Conservation (phyloP, 768 basidiomycete species). For the Rossbeevera mucosa region DNA sequence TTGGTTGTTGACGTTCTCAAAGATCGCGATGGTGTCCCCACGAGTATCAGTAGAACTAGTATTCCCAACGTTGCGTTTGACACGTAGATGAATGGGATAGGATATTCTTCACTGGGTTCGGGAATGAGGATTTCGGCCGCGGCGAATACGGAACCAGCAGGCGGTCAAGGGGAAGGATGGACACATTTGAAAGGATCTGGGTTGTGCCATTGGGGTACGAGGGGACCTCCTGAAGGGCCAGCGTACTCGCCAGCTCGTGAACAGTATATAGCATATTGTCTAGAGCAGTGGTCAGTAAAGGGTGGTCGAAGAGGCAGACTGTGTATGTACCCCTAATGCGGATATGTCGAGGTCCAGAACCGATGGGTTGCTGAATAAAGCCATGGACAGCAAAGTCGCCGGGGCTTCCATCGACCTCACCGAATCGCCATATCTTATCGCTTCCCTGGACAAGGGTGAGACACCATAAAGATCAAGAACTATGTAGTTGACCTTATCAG, state of each 20-base stretch:
- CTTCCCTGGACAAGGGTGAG: conserved; percentile 41
- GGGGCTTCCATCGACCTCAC: conserved; percentile 34
- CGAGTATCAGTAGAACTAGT: conserved; percentile 37
- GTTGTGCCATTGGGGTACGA: conserved; percentile 45
- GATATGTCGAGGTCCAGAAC: conserved; percentile 62
- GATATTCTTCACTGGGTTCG: conserved; percentile 41
- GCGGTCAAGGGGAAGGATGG: conserved; percentile 43
- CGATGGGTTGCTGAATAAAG: conserved; percentile 47
- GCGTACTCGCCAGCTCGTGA: conserved; percentile 53
- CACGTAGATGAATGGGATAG: conserved; percentile 53
- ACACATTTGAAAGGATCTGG: conserved; percentile 46
- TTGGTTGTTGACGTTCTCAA: conserved; percentile 38
- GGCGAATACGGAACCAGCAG: conserved; percentile 38
- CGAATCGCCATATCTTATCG: conserved; percentile 57
- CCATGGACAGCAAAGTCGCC: conserved; percentile 55
- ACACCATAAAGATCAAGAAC: too few species aligned
- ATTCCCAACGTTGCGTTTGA: conserved; percentile 64
- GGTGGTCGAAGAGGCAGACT: background rate
- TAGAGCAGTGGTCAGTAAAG: conserved; percentile 19
- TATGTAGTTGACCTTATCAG: conserved; percentile 64
- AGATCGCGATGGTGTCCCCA: conserved; percentile 64
- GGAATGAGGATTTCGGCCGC: conserved; percentile 66
- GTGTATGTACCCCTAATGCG: conserved; percentile 31
- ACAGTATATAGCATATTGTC: conserved; percentile 49
- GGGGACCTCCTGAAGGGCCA: conserved; percentile 52